These are phyloP conservation scores for Chaetomiaceae sp. DNA, from an alignment of 2,329 filamentous ascomycete genomes.

Conservation along the genomic window DNA sequence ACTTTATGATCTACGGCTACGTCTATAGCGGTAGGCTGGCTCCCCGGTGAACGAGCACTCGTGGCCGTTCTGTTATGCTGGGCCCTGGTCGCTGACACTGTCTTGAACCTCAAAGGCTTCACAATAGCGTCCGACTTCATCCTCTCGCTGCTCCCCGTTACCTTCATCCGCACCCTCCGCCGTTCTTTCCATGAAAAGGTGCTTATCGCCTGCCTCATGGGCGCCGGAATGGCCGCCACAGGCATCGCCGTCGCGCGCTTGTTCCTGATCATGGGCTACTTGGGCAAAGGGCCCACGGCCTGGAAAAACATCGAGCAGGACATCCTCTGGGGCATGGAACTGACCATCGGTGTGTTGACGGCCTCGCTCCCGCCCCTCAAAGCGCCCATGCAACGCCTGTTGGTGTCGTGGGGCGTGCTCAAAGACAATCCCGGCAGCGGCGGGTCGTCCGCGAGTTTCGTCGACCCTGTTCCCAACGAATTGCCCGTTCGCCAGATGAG, in stretches of 20 bases:
- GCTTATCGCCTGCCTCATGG: conserved; percentile 4
- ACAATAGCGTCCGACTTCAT: conserved; percentile 6
- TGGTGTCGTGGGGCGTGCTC: conserved; percentile 6
- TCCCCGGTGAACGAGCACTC: neutral
- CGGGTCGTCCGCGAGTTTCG: neutral
- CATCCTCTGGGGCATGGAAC: conserved; percentile 7
- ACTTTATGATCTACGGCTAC: conserved; percentile 4
- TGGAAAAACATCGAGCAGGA: neutral
- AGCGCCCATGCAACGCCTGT: neutral
- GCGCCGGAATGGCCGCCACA: conserved; percentile 1
- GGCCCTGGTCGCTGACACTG: neutral
- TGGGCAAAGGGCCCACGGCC: neutral
- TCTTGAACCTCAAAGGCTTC: neutral
- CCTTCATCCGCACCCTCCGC: conserved; percentile 7
- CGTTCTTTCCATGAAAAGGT: neutral
- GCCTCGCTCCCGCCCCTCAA: conserved; percentile 3
- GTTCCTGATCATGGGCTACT: conserved; percentile 5
- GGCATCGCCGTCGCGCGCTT: conserved; percentile 3
- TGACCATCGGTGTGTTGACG: conserved; percentile 4
- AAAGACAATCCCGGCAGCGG: neutral
- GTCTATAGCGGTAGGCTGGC: conserved; percentile 2
- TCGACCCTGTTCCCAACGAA: neutral
- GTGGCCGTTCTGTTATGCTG: neutral
- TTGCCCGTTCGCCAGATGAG: neutral
- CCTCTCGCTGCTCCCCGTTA: conserved; percentile 6